Percentiles rank a stretch among this genome's conserved stretches.
Conservation (phyloP, 2,329 filamentous ascomycete species). For the Cylindrodendrum hubeiense region DNA sequence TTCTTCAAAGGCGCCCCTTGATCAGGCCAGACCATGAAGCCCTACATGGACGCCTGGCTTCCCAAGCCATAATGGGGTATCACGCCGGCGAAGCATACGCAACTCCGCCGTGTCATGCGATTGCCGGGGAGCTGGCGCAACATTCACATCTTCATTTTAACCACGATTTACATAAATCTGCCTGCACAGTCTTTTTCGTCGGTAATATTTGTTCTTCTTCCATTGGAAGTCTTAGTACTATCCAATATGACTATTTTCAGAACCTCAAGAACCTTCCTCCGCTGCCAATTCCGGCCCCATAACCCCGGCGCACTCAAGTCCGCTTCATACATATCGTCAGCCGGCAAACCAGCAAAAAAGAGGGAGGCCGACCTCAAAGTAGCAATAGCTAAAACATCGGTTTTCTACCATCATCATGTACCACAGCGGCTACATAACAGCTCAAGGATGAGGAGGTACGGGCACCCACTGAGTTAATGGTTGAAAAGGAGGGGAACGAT, state of each 20-base stretch:
- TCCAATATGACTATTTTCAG: slow-evolving; percentile 25
- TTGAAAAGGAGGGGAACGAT: slow-evolving; percentile 42
- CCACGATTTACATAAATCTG: not conserved
- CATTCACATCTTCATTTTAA: too few species aligned
- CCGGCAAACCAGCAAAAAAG: slow-evolving; percentile 29
- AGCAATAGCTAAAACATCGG: slow-evolving; percentile 30
- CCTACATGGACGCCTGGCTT: too few species aligned
- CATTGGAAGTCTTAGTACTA: not conserved
- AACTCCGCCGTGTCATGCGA: too few species aligned
- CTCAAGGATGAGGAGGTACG: slow-evolving; percentile 40
- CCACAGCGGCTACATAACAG: slow-evolving; percentile 21
- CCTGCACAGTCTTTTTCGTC: not conserved
- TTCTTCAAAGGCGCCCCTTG: too few species aligned
- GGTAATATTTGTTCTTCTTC: not conserved
- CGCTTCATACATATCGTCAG: slow-evolving; percentile 44
- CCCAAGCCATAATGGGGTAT: too few species aligned
- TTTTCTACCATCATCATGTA: slow-evolving; percentile 10
- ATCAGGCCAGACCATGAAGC: too few species aligned
- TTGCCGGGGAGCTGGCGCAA: too few species aligned
- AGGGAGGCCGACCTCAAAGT: slow-evolving; percentile 28
- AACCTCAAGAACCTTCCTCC: slow-evolving; percentile 25
- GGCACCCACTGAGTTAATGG: slow-evolving; percentile 48
- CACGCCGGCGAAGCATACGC: too few species aligned
- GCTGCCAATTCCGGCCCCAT: slow-evolving; percentile 37
- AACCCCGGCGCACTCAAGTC: slow-evolving; percentile 35